Conservation (phyloP, 2,329 filamentous ascomycete species). For the Hawksworthiomyces lignivorus region DNA sequence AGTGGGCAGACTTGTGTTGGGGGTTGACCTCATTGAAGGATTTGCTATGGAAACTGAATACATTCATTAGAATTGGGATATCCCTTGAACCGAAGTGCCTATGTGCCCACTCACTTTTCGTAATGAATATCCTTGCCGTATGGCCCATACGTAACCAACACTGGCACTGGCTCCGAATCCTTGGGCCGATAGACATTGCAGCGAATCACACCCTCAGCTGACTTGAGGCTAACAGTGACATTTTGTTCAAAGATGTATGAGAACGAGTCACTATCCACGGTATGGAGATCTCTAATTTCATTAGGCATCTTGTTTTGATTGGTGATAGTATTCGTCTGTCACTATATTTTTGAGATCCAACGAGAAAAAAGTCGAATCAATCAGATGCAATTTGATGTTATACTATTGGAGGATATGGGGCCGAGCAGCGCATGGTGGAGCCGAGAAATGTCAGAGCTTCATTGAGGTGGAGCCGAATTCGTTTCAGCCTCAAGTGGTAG, state of each 20-base stretch:
- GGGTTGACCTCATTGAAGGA: conserved; percentile 44
- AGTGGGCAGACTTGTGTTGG: conserved; percentile 44
- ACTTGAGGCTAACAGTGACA: conserved; percentile 25
- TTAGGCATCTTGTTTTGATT: conserved; percentile 26
- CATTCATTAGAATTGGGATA: too few species aligned
- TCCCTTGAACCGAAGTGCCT: conserved; percentile 25
- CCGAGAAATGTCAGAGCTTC: too few species aligned
- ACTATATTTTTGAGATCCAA: too few species aligned
- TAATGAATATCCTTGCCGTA: conserved; percentile 69
- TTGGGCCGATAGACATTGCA: conserved; percentile 33
- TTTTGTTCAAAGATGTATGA: conserved; percentile 35
- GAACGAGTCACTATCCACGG: conserved; percentile 22
- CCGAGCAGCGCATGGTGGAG: too few species aligned
- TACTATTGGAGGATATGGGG: too few species aligned
- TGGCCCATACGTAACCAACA: conserved; percentile 63
- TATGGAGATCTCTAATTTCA: conserved; percentile 21
- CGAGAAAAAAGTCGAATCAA: too few species aligned
- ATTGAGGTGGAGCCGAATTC: too few species aligned
- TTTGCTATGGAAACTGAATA: conserved; percentile 29
- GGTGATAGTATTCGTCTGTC: too few species aligned
- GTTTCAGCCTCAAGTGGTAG: too few species aligned
- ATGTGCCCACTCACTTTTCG: conserved; percentile 18
- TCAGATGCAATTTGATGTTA: too few species aligned
- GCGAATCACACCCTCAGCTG: conserved; percentile 24
- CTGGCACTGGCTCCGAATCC: conserved; percentile 36